A percentile compares a stretch with the other conserved stretches of the same genome.
Evolutionary conservation across 768 basidiomycete genomes (phyloP).

Genomic region (Sistotremastrum suecicum): DNA sequence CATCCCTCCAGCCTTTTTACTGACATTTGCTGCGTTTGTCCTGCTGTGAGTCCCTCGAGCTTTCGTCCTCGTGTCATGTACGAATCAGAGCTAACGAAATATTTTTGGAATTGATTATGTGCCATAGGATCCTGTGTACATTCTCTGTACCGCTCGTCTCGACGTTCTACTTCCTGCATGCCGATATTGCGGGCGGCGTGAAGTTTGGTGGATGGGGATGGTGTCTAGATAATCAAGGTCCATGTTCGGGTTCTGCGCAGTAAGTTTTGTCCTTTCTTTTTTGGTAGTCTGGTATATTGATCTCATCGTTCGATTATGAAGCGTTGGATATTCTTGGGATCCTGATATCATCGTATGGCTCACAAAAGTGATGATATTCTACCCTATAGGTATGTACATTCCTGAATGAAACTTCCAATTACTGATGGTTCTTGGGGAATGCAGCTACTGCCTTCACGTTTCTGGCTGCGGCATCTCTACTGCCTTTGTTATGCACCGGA

Average conservation of each 20-base stretch:
- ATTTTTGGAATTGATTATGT: not conserved
- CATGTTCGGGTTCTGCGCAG: slow-evolving; percentile 5
- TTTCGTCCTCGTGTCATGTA: too few species aligned
- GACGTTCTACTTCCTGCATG: slow-evolving; percentile 10
- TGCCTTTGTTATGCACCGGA: slow-evolving; percentile 9
- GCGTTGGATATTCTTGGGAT: slow-evolving; percentile 10
- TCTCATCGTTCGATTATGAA: not conserved
- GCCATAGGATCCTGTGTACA: slow-evolving; percentile 11
- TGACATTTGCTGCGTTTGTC: slow-evolving; percentile 3
- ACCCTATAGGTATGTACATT: slow-evolving; percentile 10
- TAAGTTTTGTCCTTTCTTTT: not conserved
- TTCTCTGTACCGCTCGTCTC: slow-evolving; percentile 13
- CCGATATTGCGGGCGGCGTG: slow-evolving; percentile 9
- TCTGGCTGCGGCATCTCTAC: slow-evolving; percentile 4
- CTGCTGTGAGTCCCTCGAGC: not conserved
- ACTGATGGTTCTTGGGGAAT: not conserved
- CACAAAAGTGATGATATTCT: slow-evolving; percentile 10
- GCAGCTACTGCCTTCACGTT: slow-evolving; percentile 11
- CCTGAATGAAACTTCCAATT: not conserved
- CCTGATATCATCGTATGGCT: slow-evolving; percentile 10
- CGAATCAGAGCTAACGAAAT: not conserved
- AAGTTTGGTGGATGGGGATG: slow-evolving; percentile 13
- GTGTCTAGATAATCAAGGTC: slow-evolving; percentile 8
- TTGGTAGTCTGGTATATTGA: not conserved
- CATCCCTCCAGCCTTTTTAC: slow-evolving; percentile 1